Evolutionary conservation across 257 asterid species (phyloP).

Genomic region (Vinca minor): DNA sequence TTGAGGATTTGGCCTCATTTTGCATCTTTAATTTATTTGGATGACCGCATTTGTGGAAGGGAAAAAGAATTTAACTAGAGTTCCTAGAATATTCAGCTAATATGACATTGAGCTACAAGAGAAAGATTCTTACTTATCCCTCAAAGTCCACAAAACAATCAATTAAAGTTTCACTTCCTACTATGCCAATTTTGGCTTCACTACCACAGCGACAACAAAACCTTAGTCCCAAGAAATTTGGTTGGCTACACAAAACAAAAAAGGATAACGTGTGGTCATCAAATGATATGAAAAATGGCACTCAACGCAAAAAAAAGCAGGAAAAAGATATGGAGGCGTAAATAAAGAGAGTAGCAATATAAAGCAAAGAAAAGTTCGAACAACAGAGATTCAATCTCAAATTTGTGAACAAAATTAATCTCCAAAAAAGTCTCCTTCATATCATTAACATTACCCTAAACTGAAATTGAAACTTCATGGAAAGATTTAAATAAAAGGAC

Average conservation of each 20-base stretch:
- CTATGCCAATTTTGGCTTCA: background rate
- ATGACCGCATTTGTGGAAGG: background rate
- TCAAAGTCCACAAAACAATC: background rate
- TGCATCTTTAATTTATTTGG: no score
- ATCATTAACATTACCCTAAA: background rate
- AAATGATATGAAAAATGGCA: background rate
- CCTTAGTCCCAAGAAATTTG: no score
- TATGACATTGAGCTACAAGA: background rate
- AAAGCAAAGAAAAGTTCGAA: background rate
- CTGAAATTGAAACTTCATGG: background rate
- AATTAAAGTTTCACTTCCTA: background rate
- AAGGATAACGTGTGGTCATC: no score
- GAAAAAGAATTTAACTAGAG: background rate
- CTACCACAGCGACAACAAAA: no score
- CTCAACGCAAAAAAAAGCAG: background rate
- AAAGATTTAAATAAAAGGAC: no score
- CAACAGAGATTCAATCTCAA: background rate
- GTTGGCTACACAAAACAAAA: no score
- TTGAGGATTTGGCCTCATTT: no score
- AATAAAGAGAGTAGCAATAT: background rate
- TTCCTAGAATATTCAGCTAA: background rate
- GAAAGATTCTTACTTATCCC: background rate
- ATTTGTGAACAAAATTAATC: background rate
- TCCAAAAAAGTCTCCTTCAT: background rate
- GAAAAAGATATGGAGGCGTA: background rate